Percentiles rank a stretch among this genome's conserved stretches.
phyloP scores from a whole-genome alignment of 2,329 filamentous ascomycete species.

The Mycogone perniciosa region DNA sequence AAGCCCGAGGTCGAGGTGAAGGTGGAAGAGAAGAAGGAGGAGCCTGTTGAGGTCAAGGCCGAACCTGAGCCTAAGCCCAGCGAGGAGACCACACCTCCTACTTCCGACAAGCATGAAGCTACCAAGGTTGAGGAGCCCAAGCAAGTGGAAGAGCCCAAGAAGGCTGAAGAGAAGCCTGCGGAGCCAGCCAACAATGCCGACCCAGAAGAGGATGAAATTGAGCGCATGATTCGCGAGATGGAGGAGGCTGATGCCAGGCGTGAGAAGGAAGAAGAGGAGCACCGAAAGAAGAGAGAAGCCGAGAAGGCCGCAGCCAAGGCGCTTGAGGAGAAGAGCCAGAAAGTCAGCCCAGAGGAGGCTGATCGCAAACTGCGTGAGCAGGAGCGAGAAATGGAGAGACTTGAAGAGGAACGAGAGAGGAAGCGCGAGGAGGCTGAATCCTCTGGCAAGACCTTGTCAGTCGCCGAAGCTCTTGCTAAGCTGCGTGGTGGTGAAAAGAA shows the following conservation, averaged over 20 bases:
- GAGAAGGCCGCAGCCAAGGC: slow-evolving; percentile 42
- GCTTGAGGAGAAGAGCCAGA: slow-evolving; percentile 40
- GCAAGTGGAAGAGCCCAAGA: slow-evolving; percentile 24
- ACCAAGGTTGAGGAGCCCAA: slow-evolving; percentile 24
- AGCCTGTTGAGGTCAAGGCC: background rate
- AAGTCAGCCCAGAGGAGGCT: slow-evolving; percentile 46
- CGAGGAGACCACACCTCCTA: slow-evolving; percentile 4
- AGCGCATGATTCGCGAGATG: slow-evolving; percentile 57
- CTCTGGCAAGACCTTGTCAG: slow-evolving; percentile 40
- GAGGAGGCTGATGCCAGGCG: slow-evolving; percentile 48
- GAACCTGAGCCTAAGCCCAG: background rate
- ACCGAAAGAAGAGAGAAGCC: slow-evolving; percentile 41
- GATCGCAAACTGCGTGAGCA: slow-evolving; percentile 64
- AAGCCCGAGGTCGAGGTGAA: slow-evolving; percentile 13
- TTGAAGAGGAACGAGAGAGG: slow-evolving; percentile 64
- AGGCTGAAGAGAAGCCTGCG: slow-evolving; percentile 21
- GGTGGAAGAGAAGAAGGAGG: no score
- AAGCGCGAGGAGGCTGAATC: slow-evolving; percentile 46
- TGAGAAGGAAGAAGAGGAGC: slow-evolving; percentile 42
- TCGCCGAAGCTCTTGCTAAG: slow-evolving; percentile 46
- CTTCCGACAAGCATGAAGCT: slow-evolving; percentile 8
- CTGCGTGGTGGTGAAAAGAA: slow-evolving; percentile 34
- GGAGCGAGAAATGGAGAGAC: slow-evolving; percentile 64
- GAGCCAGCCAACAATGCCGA: slow-evolving; percentile 25
- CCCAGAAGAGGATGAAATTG: slow-evolving; percentile 49